Evolutionary conservation across 148 eudicot genomes (phyloP).

Genomic region (Mesembryanthemum crystallinum): DNA sequence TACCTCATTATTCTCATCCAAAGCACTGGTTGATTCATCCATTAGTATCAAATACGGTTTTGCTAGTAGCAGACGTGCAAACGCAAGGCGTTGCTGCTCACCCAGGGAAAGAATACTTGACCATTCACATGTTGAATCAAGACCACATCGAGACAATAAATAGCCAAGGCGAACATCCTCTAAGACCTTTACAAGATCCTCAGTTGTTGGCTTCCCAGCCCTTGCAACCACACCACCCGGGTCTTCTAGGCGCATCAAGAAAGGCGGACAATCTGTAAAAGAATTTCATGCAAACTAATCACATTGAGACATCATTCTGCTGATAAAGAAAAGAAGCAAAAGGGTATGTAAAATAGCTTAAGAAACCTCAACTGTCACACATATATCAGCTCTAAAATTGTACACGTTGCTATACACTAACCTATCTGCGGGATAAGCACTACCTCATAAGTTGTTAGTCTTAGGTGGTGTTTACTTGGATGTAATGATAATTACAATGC

Average conservation of each 20-base stretch:
- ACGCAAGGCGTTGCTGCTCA: slow-evolving; percentile 97
- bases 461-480: too few relatives aligned
- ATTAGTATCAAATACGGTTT: slow-evolving; percentile 73
- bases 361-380: too few relatives aligned
- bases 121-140: slow-evolving; percentile 79
- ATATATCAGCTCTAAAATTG: background rate
- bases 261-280: slow-evolving; percentile 54
- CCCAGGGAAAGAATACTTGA: slow-evolving; percentile 93
- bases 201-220: slow-evolving; percentile 56
- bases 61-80: slow-evolving; percentile 87
- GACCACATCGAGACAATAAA: slow-evolving; percentile 62
- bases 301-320: background rate
- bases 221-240: slow-evolving; percentile 28
- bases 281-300: background rate
- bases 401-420: background rate
- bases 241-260: slow-evolving; percentile 40
- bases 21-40: slow-evolving; percentile 98
- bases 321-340: background rate
- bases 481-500: too few relatives aligned
- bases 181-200: slow-evolving; percentile 61
- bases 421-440: background rate
- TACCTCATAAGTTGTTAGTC: too few relatives aligned
- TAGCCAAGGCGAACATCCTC: slow-evolving; percentile 89
- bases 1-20: slow-evolving; percentile 98
- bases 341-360: background rate